phyloP scores from a whole-genome alignment of 1,284 basidiomycete species.

The Gymnopus androsaceus region DNA sequence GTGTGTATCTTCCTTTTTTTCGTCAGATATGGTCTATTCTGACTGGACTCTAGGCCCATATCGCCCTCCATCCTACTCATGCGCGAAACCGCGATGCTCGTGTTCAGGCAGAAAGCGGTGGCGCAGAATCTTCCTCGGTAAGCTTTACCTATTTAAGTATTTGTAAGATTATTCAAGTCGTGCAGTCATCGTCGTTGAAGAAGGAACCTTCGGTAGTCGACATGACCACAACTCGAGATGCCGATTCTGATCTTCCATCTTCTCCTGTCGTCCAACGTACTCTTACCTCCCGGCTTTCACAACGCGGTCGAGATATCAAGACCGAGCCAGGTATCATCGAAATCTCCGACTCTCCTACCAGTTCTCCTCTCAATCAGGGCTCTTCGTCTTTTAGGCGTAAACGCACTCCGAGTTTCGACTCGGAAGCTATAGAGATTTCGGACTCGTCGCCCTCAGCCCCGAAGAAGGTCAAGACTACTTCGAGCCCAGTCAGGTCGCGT shows the following conservation, averaged over 20 bases:
- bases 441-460: too few species aligned
- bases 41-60: too few species aligned
- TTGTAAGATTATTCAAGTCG: too few species aligned
- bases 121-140: too few species aligned
- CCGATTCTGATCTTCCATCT: not conserved
- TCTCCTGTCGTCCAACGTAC: not conserved
- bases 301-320: not conserved
- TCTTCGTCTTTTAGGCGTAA: not conserved
- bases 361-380: not conserved
- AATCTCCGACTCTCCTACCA: not conserved
- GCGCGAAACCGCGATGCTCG: too few species aligned
- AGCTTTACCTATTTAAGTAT: too few species aligned
- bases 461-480: too few species aligned
- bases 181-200: too few species aligned
- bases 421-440: too few species aligned
- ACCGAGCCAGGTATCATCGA: not conserved
- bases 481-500: not conserved
- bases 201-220: not conserved
- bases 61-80: too few species aligned
- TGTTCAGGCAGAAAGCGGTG: too few species aligned
- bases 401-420: not conserved
- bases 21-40: too few species aligned
- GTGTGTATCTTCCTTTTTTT: constrained; percentile 30
- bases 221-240: not conserved
- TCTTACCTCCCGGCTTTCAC: not conserved